Evolutionary conservation across 2,329 filamentous ascomycete genomes (phyloP).

Genomic region (Cryoendolithus antarcticus): DNA sequence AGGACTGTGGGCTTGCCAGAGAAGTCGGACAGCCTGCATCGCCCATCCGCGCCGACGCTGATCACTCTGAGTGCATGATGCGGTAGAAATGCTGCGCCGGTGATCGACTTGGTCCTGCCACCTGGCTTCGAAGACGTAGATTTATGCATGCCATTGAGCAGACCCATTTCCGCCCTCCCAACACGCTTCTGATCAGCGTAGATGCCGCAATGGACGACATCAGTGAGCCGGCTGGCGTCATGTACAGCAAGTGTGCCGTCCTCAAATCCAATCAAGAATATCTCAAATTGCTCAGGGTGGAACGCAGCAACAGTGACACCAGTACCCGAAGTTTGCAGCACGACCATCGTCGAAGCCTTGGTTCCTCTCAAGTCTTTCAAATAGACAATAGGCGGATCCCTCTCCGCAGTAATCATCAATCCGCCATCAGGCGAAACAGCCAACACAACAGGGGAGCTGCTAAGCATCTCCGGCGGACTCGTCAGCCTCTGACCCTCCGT

Average conservation of each 20-base stretch:
- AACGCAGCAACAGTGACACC: constrained; percentile 27
- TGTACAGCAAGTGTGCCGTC: constrained; percentile 36
- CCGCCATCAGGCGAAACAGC: constrained; percentile 30
- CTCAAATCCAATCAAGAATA: constrained; percentile 36
- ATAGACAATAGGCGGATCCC: constrained; percentile 31
- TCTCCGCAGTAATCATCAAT: constrained; percentile 34
- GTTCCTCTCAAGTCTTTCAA: constrained; percentile 29
- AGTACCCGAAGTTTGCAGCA: constrained; percentile 25
- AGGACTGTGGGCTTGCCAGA: constrained; percentile 27
- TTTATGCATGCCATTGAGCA: constrained; percentile 28
- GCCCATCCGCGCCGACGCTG: constrained; percentile 35
- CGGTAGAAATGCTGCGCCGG: constrained; percentile 33
- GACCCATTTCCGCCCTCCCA: constrained; percentile 24
- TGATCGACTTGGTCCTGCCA: constrained; percentile 18
- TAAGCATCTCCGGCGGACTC: constrained; percentile 27
- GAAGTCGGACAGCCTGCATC: constrained; percentile 37
- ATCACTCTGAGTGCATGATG: constrained; percentile 30
- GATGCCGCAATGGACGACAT: constrained; percentile 6
- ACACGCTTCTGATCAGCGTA: constrained; percentile 9
- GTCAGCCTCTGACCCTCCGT: constrained; percentile 27
- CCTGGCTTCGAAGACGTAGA: constrained; percentile 5
- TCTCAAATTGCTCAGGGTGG: constrained; percentile 27
- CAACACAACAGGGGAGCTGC: constrained; percentile 33
- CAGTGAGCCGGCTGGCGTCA: constrained; percentile 19
- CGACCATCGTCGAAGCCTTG: constrained; percentile 26